These are phyloP conservation scores for Chenopodium quinoa DNA, from an alignment of 148 eudicot genomes.

Conservation along the genomic window DNA sequence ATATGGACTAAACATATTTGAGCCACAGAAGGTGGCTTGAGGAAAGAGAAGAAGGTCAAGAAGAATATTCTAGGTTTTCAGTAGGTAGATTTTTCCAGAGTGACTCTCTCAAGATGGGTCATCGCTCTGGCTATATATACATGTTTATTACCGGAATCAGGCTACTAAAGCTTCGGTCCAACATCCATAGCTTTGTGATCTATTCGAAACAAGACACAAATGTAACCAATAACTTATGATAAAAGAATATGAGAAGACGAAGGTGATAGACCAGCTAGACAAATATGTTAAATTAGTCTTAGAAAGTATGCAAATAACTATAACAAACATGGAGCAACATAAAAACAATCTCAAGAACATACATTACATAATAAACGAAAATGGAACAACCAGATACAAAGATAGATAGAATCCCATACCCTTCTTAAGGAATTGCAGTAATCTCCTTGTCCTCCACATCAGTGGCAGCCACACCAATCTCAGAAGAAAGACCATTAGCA, in stretches of 20 bases:
- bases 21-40: too few species aligned
- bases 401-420: constrained; percentile 29
- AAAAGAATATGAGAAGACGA: background rate
- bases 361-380: background rate
- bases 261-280: background rate
- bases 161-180: background rate
- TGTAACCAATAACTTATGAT: background rate
- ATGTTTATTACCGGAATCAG: background rate
- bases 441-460: constrained; percentile 69
- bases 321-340: background rate
- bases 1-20: background rate
- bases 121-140: too few species aligned
- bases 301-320: background rate
- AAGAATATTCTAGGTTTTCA: too few species aligned
- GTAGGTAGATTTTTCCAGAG: too few species aligned
- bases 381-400: background rate
- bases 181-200: background rate
- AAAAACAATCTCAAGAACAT: background rate
- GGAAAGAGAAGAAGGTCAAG: too few species aligned
- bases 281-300: background rate
- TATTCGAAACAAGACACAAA: background rate
- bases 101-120: too few species aligned
- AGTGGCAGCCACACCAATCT: constrained; percentile 48
- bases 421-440: constrained; percentile 45
- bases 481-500: constrained; percentile 40